Evolutionary conservation across 495 filamentous ascomycete species (phyloP), one percentile per base, ranked within the genome.

Genomic region (Penicillium herquei): DNA sequence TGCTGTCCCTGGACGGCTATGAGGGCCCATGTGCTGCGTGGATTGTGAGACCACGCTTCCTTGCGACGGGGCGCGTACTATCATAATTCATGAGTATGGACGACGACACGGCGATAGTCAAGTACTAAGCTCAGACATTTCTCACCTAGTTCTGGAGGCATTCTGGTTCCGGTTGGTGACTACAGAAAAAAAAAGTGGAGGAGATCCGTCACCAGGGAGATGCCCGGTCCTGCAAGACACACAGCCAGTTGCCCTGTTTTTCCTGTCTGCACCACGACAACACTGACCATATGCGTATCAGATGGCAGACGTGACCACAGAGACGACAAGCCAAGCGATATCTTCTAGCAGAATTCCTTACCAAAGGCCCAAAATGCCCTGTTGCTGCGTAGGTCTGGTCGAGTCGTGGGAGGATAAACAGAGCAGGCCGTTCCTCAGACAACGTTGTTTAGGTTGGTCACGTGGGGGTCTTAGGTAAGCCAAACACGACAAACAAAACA

Each of bases 1-100:
- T 8, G 73, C 76, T 9, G 74, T 77, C 18, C 74, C 74, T 31
- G 76, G 76, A 33, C 76, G 74, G 57, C 74, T 78, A 35, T 62
- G 70, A 13, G 70, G 66, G 35, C 64, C 58, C 54, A 66, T 69
- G 30, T 74, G 58, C 51, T 74, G 58, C 21, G 74, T 74, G 16
- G 70, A 64, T 54, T 78, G 75, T 48, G 75, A 77, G 47, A 66
- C 60, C 17, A 52, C 51, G 42, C 65, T 68, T 43, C 65, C 63
- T 57, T 68, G 65, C 32, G 65, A 68, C 44, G 61, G 63, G 47
- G 60, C 63, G 49, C 65, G 65, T 48, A 51, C 65, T 67, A 50
- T 44, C 50, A 35, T 35, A 12, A 35, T 46, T 34, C 17, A 30
- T 40, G 40, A 46, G 39, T 39, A 54, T 54, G 52, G 26, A 37